Base-by-base conservation (phyloP, 805 yeast species). In the Pichia gijzeniarum region DNA sequence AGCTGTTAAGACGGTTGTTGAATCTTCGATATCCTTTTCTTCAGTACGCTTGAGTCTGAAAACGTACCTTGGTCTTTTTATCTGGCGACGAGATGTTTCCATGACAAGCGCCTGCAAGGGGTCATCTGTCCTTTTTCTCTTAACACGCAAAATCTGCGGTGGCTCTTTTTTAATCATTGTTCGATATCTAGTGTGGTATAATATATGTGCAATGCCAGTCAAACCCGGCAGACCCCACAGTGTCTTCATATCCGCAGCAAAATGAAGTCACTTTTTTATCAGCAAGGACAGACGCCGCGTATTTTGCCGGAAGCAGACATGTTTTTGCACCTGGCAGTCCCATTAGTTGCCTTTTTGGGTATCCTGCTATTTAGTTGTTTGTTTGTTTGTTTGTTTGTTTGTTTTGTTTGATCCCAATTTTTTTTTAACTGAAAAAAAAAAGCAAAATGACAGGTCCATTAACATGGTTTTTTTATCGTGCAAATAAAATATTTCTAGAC, bases 71-170 rank as follows among this genome's bases (percentile, higher is more conserved):
- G 69, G 53, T 25, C 50, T 21, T 21, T 43, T 45, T 20, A 42
- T 40, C n/a, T 43, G 50, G n/a, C 51, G 46, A 20, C 46, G 48
- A 5, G 47, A 30, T 34, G 68, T 70, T 41, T 74, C 79, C 22
- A 76, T 55, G 9, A 76, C 65, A 13, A 90, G 71, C 1, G 96
- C 95, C 54, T 85, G 88, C 20, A 91, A 70, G 2, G 97, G 95
- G 53, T 87, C 96, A 56, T 88, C 93, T 43, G 79, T 81, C 48
- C 96, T 73, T 58, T 84, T 83, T 48, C 98, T 74, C 64, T 93
- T 91, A 60, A 91, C 85, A 48, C 96, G 74, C 36, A 91, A 80
- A 21, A 84, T 71, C 43, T 74, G 76, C 1, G 95, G 95, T 12
- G 59, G 60, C 22, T 49, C 45, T 31, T 49, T 44, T 13, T 14